These are phyloP conservation scores for Rhododendron ferrugineum DNA, from an alignment of 148 eudicot species.

Conservation along the genomic window DNA sequence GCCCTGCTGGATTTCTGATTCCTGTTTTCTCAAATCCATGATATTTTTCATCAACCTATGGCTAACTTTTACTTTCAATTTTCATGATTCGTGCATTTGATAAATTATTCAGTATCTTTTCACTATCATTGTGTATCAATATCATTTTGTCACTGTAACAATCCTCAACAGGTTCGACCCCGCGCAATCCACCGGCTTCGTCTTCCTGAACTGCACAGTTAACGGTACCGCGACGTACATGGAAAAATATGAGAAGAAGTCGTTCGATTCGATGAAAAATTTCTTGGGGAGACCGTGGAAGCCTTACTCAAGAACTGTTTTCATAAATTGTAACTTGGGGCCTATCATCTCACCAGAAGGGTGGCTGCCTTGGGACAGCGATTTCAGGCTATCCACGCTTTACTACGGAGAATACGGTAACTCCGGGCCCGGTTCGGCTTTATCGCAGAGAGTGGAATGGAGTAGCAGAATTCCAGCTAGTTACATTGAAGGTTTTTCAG, in stretches of 20 bases:
- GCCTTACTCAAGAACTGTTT: conserved; percentile 66
- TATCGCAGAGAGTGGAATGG: conserved; percentile 53
- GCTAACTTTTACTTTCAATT: too few relatives aligned
- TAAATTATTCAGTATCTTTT: neutral
- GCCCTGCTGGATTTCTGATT: too few relatives aligned
- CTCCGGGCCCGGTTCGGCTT: conserved; percentile 46
- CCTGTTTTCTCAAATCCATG: neutral
- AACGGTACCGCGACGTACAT: conserved; percentile 64
- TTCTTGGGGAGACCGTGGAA: conserved; percentile 91
- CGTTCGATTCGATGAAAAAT: conserved; percentile 34
- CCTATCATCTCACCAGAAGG: conserved; percentile 45
- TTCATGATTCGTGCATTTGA: too few relatives aligned
- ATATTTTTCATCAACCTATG: neutral
- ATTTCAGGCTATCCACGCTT: conserved; percentile 49
- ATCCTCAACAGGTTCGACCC: conserved; percentile 50
- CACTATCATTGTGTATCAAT: neutral
- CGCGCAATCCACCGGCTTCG: conserved; percentile 66
- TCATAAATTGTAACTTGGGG: conserved; percentile 39
- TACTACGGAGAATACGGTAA: conserved; percentile 73
- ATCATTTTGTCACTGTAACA: neutral
- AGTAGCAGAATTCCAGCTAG: conserved; percentile 55
- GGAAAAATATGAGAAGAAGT: conserved; percentile 41
- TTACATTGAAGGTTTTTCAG: conserved; percentile 42
- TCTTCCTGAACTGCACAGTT: conserved; percentile 47
- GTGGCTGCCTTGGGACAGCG: conserved; percentile 65